Conservation (phyloP, 768 basidiomycete species). For the Albatrellus ellisii region DNA sequence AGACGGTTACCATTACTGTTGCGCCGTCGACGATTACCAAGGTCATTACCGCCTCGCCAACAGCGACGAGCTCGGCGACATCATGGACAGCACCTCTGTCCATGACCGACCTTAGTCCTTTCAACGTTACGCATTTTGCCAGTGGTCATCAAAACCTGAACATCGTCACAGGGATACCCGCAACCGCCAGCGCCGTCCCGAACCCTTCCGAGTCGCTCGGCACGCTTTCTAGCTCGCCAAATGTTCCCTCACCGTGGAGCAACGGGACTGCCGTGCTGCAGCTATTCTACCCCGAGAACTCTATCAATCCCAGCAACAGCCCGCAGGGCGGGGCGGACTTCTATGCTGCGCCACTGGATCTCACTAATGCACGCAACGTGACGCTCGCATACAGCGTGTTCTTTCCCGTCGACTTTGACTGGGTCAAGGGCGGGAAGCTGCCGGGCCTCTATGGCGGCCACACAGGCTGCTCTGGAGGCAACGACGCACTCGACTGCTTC, state of each 20-base stretch:
- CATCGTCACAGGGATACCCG: background rate
- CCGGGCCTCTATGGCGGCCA: slow-evolving; percentile 72
- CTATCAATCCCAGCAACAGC: slow-evolving; percentile 46
- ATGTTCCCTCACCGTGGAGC: no score
- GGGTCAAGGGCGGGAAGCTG: slow-evolving; percentile 73
- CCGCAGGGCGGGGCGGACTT: slow-evolving; percentile 69
- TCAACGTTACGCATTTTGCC: background rate
- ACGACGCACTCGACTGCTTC: slow-evolving; percentile 62
- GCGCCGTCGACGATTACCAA: no score
- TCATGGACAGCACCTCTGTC: background rate
- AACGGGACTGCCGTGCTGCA: slow-evolving; percentile 36
- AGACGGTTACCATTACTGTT: no score
- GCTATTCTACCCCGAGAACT: slow-evolving; percentile 53
- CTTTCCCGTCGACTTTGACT: slow-evolving; percentile 64
- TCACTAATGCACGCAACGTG: slow-evolving; percentile 36
- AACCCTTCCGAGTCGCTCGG: no score
- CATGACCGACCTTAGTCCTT: background rate
- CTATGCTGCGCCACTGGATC: slow-evolving; percentile 34
- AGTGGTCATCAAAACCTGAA: background rate
- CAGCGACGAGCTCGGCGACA: background rate
- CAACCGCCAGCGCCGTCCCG: background rate
- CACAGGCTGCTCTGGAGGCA: slow-evolving; percentile 57
- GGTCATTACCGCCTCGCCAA: no score
- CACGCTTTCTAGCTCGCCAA: no score
- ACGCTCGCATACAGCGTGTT: slow-evolving; percentile 61